These are phyloP conservation scores for Flaveria brownii DNA, from an alignment of 129 eudicot species.

Conservation along the genomic window DNA sequence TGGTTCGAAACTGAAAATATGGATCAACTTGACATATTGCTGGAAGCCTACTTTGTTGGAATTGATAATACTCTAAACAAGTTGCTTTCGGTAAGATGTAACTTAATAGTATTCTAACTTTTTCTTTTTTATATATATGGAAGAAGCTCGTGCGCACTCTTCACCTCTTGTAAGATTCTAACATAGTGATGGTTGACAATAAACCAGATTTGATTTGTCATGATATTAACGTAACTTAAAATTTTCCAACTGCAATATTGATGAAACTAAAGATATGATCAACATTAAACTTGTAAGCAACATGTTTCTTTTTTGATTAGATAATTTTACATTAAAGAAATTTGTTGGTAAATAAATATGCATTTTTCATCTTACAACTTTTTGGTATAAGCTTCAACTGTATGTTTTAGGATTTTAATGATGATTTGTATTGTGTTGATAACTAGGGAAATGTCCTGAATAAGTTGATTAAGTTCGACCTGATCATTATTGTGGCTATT, in stretches of 20 bases:
- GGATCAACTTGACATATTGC: conserved; percentile 97
- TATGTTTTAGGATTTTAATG: conserved; percentile 4
- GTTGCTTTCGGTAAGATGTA: conserved; percentile 69
- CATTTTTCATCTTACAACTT: neutral
- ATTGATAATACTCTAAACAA: conserved; percentile 83
- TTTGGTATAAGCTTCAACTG: neutral
- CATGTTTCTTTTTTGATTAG: neutral
- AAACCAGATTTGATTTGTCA: neutral
- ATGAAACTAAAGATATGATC: conserved; percentile 94
- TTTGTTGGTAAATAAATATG: too few relatives aligned
- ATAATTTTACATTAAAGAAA: neutral
- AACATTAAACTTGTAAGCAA: conserved; percentile 73
- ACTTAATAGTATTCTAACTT: neutral
- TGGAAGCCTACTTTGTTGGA: conserved; percentile 89
- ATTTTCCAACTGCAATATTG: conserved; percentile 61
- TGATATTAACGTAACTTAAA: neutral
- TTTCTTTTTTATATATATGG: too few relatives aligned
- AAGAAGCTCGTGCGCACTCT: neutral
- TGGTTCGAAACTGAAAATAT: conserved; percentile 63
- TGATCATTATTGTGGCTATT: conserved; percentile 88
- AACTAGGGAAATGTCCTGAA: conserved; percentile 90
- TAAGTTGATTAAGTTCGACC: conserved; percentile 85
- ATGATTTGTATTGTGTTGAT: neutral
- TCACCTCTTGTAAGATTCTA: neutral
- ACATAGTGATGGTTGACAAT: too few relatives aligned